A percentile compares a stretch with the other conserved stretches of the same genome.
These are phyloP conservation scores for Macroventuria anomochaeta DNA, from an alignment of 2,329 filamentous ascomycete genomes.

Conservation along the genomic window DNA sequence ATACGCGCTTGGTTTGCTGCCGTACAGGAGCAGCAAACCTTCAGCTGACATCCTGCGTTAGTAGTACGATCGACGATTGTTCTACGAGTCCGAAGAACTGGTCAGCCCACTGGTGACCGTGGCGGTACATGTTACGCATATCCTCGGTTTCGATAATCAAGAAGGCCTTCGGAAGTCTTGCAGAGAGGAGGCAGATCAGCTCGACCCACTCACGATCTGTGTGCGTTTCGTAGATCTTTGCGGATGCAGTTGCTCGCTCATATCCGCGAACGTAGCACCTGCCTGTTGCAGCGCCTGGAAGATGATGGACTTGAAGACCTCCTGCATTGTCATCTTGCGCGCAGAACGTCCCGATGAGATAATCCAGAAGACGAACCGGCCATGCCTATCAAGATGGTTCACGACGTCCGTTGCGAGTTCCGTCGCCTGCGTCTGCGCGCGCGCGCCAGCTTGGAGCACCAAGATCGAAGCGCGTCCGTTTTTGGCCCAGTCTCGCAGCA, in stretches of 20 bases:
- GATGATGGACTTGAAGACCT: conserved; percentile 5
- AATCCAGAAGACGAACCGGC: conserved; percentile 12
- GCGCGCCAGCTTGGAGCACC: not conserved
- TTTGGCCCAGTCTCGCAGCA: not conserved
- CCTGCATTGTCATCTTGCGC: not conserved
- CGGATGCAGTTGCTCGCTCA: conserved; percentile 14
- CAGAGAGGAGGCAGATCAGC: conserved; percentile 13
- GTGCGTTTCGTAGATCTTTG: conserved; percentile 9
- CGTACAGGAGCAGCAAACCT: not conserved
- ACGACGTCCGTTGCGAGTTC: conserved; percentile 13
- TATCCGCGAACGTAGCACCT: not conserved
- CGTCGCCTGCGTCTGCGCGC: conserved; percentile 9
- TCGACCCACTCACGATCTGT: conserved; percentile 18
- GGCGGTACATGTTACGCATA: not conserved
- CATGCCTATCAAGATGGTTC: not conserved
- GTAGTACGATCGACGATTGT: not conserved
- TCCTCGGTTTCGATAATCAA: conserved; percentile 13
- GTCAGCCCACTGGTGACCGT: conserved; percentile 8
- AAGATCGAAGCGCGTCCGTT: not conserved
- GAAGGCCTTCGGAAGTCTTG: conserved; percentile 12
- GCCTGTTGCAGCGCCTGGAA: conserved; percentile 9
- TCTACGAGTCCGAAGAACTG: not conserved
- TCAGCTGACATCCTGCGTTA: not conserved
- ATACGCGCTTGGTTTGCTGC: not conserved
- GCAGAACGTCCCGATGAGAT: not conserved